Evolutionary conservation across 1,284 basidiomycete species (phyloP).

Genomic region (Tilletiopsis washingtonensis): DNA sequence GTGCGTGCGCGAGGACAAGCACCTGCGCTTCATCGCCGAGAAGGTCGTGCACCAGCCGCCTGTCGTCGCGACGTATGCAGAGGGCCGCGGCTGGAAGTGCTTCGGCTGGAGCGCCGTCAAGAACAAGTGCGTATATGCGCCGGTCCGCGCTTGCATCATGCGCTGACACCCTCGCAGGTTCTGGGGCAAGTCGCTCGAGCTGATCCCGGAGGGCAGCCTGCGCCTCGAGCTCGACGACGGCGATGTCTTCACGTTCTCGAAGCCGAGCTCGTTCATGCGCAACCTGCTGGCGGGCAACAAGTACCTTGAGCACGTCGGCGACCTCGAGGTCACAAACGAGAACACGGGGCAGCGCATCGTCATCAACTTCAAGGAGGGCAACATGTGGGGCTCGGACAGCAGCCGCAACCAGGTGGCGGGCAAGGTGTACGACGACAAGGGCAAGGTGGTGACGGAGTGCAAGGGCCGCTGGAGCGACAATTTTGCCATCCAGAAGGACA

Average conservation of each 20-base stretch:
- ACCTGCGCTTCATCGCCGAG: conserved; percentile 40
- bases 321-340: conserved; percentile 38
- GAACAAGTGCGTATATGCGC: conserved; percentile 23
- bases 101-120: conserved; percentile 39
- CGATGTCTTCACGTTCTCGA: conserved; percentile 33
- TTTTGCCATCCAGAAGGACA: conserved; percentile 27
- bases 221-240: conserved; percentile 40
- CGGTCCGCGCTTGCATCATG: no score
- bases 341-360: conserved; percentile 26
- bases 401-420: conserved; percentile 38
- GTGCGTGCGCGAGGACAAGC: conserved; percentile 41
- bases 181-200: conserved; percentile 45
- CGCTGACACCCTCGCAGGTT: conserved; percentile 15
- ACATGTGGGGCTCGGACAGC: conserved; percentile 33
- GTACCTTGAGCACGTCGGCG: conserved; percentile 46
- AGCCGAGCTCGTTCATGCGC: conserved; percentile 44
- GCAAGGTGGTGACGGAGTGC: conserved; percentile 17
- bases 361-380: conserved; percentile 44
- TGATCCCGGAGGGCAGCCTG: conserved; percentile 38
- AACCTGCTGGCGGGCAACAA: conserved; percentile 47
- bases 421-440: conserved; percentile 36
- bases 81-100: conserved; percentile 41
- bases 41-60: conserved; percentile 47
- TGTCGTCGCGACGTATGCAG: conserved; percentile 38
- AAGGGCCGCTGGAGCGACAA: conserved; percentile 43